phyloP scores from a whole-genome alignment of 805 yeast species.

The Nakazawaea laoshanensis region DNA sequence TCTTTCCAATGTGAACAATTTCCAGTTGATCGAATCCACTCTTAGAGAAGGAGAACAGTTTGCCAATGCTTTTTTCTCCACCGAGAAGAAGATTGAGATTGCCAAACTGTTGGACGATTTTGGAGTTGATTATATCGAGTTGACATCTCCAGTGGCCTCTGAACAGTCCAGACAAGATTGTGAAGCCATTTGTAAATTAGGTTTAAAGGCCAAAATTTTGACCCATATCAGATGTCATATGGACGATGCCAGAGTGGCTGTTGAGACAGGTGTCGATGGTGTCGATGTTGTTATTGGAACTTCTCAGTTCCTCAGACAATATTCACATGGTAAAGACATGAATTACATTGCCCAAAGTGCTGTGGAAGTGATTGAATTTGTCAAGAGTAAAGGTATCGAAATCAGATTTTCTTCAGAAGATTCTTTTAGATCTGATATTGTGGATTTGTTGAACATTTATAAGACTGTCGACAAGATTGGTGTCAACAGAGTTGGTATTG shows the following conservation, averaged over 20 bases:
- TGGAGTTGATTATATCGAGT: constrained; percentile 96
- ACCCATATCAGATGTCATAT: constrained; percentile 98
- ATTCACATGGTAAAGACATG: constrained; percentile 98
- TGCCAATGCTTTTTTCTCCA: constrained; percentile 91
- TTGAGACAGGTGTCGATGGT: constrained; percentile 97
- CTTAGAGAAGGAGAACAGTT: constrained; percentile 98
- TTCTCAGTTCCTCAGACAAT: constrained; percentile 88
- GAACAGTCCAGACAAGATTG: constrained; percentile 91
- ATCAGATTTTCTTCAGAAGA: constrained; percentile 96
- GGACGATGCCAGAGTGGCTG: constrained; percentile 98
- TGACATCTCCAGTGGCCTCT: constrained; percentile 96
- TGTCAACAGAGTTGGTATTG: constrained; percentile 97
- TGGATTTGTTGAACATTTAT: constrained; percentile 89
- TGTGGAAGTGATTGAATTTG: constrained; percentile 93
- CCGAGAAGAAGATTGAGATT: constrained; percentile 92
- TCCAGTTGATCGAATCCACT: constrained; percentile 91
- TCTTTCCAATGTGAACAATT: constrained; percentile 79
- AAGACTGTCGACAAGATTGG: constrained; percentile 96
- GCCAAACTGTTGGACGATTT: constrained; percentile 96
- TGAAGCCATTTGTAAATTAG: constrained; percentile 97
- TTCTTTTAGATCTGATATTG: constrained; percentile 94
- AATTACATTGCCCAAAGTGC: constrained; percentile 94
- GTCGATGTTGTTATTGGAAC: constrained; percentile 98
- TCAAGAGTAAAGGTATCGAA: constrained; percentile 93
- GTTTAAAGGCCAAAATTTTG: constrained; percentile 88